Base-by-base conservation (phyloP, 202 grass and related monocot genomes). In the Panicum virgatum region DNA sequence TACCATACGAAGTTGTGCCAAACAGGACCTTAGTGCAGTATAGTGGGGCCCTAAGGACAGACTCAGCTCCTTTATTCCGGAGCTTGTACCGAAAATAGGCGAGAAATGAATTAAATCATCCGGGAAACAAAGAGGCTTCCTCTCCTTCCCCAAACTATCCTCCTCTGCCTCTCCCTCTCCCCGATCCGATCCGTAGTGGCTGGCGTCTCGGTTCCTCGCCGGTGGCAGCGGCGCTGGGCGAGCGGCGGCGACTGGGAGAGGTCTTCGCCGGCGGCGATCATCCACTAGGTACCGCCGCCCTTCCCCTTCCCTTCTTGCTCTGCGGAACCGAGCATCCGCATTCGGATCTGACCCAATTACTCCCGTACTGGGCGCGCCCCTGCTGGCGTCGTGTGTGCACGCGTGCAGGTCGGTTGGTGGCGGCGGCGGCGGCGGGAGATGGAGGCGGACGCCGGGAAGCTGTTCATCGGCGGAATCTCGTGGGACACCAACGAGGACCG, bases 401-500 rank as follows among this genome's bases (percentile, higher is more conserved):
- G 58, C 30, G 85, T 76, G 81, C 78, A 89, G 89, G 59, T 47
- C 22, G 77, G 84, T 40, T 32, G 69, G 75, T 64, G 76, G 80
- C 80, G 57, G 76, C 70, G 39, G 62, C 66, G 46, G 69, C 77
- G 52, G 62, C 43, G 20, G 75, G 80, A 64, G 65, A 88, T 90
- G 85, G 87, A 90, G 75, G 82, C 68, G 44, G 88, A 94, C 76
- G 79, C 79, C 66, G 89, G 89, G 42, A 97, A 97, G 82, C 83
- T 97, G 42, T 97, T 97, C 77, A 78, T 97, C 72, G 91, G 89
- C 61, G 94, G 94, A 65, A 97, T 97, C 85, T 97, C 94, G 29
- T 97, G 94, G 94, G 89, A 94, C 66, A 94, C 94, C 82, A 97
- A 92, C 68, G 94, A 97, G 69, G 91, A 94, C 39, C 86, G 83